Evolutionary conservation across 805 yeast genomes (phyloP).

Genomic region (Saturnispora sekii): DNA sequence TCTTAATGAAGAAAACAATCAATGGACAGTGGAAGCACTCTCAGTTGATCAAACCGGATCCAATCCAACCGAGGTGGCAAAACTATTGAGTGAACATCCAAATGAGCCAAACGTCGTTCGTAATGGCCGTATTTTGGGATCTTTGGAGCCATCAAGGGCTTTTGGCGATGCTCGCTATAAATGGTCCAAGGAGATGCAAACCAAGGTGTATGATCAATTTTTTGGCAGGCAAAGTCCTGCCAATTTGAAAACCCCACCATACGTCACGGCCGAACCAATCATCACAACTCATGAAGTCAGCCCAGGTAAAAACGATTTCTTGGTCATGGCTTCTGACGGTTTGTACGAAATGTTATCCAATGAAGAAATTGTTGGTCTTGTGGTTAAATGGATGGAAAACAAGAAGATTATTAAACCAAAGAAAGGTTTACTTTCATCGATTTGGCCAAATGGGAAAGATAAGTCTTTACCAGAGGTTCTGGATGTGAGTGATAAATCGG

Average conservation of each 20-base stretch:
- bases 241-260: conserved; percentile 80
- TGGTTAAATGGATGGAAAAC: conserved; percentile 85
- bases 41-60: conserved; percentile 93
- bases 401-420: conserved; percentile 51
- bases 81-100: conserved; percentile 84
- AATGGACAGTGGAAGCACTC: conserved; percentile 81
- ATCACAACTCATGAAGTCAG: conserved; percentile 70
- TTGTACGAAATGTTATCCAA: conserved; percentile 83
- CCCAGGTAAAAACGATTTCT: conserved; percentile 66
- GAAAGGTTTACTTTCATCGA: conserved; percentile 34
- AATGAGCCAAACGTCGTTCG: conserved; percentile 75
- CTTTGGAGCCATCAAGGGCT: conserved; percentile 91
- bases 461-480: conserved; percentile 49
- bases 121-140: conserved; percentile 85
- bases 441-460: conserved; percentile 24
- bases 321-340: conserved; percentile 93
- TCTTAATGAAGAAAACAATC: conserved; percentile 43
- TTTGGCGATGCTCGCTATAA: conserved; percentile 97
- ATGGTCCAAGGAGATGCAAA: conserved; percentile 66
- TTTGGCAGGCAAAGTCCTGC: conserved; percentile 75
- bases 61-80: conserved; percentile 74
- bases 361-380: conserved; percentile 87
- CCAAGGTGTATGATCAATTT: conserved; percentile 58
- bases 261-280: conserved; percentile 95
- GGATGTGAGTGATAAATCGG: conserved; percentile 50